Percentiles rank a stretch among this genome's conserved stretches.
Conservation (phyloP, 1,284 basidiomycete genomes). For the Paramarasmius palmivorus region DNA sequence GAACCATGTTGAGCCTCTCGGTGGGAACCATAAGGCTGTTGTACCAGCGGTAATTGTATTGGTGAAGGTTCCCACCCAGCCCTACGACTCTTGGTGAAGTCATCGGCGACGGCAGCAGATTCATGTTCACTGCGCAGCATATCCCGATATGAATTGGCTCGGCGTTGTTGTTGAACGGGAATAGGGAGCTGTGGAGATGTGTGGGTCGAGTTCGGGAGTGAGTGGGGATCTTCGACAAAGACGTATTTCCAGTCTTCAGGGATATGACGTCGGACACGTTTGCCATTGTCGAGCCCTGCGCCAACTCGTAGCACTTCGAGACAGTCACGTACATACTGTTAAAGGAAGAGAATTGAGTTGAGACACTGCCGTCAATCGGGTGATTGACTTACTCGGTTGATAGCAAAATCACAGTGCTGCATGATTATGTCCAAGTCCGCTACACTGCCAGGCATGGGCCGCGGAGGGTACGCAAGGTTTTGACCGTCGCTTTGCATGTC, state of each 20-base stretch:
- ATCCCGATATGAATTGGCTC: slow-evolving; percentile 34
- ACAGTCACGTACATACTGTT: slow-evolving; percentile 78
- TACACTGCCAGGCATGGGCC: slow-evolving; percentile 79
- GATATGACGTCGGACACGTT: slow-evolving; percentile 57
- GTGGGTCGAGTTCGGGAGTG: slow-evolving; percentile 22
- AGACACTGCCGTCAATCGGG: background rate
- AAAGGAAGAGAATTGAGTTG: slow-evolving; percentile 5
- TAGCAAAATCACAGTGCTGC: slow-evolving; percentile 86
- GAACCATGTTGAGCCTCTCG: slow-evolving; percentile 10
- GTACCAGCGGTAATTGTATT: slow-evolving; percentile 33
- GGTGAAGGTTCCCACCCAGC: slow-evolving; percentile 38
- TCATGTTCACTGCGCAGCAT: slow-evolving; percentile 28
- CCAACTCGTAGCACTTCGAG: slow-evolving; percentile 74
- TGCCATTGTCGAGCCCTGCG: slow-evolving; percentile 69
- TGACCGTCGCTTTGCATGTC: slow-evolving; percentile 61
- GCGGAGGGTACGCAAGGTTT: slow-evolving; percentile 72
- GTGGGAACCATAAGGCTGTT: slow-evolving; percentile 60
- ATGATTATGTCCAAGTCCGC: slow-evolving; percentile 87
- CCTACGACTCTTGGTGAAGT: slow-evolving; percentile 38
- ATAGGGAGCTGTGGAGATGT: slow-evolving; percentile 37
- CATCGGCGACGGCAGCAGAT: slow-evolving; percentile 39
- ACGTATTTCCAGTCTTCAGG: slow-evolving; percentile 71
- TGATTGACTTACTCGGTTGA: slow-evolving; percentile 59
- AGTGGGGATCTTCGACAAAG: slow-evolving; percentile 53
- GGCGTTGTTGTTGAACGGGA: slow-evolving; percentile 31